Evolutionary conservation across 768 basidiomycete species (phyloP).

Genomic region (Russula sp.): DNA sequence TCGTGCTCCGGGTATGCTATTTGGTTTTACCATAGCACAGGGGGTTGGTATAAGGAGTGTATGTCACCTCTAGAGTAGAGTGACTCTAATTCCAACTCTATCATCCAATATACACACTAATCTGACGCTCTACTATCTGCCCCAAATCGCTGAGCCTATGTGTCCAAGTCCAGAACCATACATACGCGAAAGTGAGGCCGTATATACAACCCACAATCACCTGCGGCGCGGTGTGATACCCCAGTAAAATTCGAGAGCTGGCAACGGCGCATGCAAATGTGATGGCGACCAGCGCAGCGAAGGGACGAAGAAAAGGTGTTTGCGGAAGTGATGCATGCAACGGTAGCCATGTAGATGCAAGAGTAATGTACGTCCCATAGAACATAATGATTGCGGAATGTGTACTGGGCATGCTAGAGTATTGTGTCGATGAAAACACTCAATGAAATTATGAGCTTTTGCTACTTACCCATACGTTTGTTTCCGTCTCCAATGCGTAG

Average conservation of each 20-base stretch:
- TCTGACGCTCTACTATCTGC: slow-evolving; percentile 24
- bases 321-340: slow-evolving; percentile 53
- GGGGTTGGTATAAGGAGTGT: not conserved
- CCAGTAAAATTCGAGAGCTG: slow-evolving; percentile 68
- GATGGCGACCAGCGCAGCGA: slow-evolving; percentile 47
- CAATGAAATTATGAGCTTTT: not conserved
- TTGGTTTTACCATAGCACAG: not conserved
- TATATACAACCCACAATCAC: slow-evolving; percentile 57
- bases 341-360: slow-evolving; percentile 58
- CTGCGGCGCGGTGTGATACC: slow-evolving; percentile 72
- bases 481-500: slow-evolving; percentile 43
- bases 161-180: slow-evolving; percentile 63
- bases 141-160: slow-evolving; percentile 37
- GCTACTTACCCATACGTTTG: slow-evolving; percentile 62
- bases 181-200: slow-evolving; percentile 50
- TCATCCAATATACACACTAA: slow-evolving; percentile 18
- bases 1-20: not conserved
- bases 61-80: not conserved
- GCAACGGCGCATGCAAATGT: slow-evolving; percentile 57
- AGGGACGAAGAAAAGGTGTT: slow-evolving; percentile 39
- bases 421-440: not conserved
- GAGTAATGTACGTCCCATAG: slow-evolving; percentile 56
- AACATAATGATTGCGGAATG: slow-evolving; percentile 70
- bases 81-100: not conserved
- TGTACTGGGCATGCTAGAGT: slow-evolving; percentile 75